Percentiles rank a stretch among this genome's conserved stretches.
Evolutionary conservation across 2,329 filamentous ascomycete species (phyloP).

Genomic region (Didymella exigua): DNA sequence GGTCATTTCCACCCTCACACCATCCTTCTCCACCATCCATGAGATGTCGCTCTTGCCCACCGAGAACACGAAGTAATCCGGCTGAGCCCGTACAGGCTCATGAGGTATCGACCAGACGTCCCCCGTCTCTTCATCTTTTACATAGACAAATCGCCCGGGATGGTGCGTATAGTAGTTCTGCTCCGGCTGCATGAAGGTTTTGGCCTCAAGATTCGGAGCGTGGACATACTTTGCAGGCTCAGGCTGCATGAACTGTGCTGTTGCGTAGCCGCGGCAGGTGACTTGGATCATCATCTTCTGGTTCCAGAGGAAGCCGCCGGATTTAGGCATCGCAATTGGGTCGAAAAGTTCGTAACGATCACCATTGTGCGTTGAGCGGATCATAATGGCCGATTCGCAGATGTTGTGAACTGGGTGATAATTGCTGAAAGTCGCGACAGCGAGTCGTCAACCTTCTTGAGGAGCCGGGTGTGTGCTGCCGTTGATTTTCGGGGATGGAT

Average conservation of each 20-base stretch:
- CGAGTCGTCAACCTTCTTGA: neutral
- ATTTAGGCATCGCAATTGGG: slow-evolving; percentile 63
- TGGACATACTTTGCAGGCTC: slow-evolving; percentile 66
- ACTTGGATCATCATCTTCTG: slow-evolving; percentile 67
- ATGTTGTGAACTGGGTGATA: slow-evolving; percentile 13
- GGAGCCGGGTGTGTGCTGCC: neutral
- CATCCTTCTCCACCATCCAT: slow-evolving; percentile 61
- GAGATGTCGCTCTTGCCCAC: slow-evolving; percentile 61
- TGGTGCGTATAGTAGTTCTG: slow-evolving; percentile 65
- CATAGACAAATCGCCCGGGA: slow-evolving; percentile 64
- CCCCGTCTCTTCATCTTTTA: slow-evolving; percentile 61
- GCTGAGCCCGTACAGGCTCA: slow-evolving; percentile 58
- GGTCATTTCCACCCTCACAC: slow-evolving; percentile 59
- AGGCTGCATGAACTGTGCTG: slow-evolving; percentile 65
- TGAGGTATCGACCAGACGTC: slow-evolving; percentile 62
- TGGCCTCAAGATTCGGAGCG: slow-evolving; percentile 63
- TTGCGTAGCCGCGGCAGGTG: slow-evolving; percentile 64
- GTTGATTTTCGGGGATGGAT: neutral
- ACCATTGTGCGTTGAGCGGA: slow-evolving; percentile 54
- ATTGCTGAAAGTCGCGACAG: slow-evolving; percentile 12
- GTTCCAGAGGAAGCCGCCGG: slow-evolving; percentile 64
- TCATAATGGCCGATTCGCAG: slow-evolving; percentile 26
- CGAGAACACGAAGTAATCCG: slow-evolving; percentile 60
- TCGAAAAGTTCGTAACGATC: slow-evolving; percentile 62
- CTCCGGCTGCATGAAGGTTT: slow-evolving; percentile 67